Evolutionary conservation across 2,329 filamentous ascomycete genomes (phyloP), one percentile per base, ranked within the genome.

Genomic region (Pyrenophora teres): DNA sequence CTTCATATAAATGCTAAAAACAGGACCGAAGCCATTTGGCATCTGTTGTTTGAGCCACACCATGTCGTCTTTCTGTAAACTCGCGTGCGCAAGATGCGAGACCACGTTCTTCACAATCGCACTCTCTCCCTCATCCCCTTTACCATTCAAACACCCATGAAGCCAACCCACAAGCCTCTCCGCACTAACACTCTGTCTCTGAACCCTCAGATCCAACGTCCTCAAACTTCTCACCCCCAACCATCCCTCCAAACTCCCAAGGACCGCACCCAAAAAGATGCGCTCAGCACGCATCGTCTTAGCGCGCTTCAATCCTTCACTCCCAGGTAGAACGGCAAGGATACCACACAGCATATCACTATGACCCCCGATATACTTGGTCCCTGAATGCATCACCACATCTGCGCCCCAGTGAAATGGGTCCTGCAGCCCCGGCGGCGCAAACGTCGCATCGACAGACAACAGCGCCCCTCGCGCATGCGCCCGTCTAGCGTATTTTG

Each of bases 281-380:
- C 94, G 80, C 69, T 99, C 93, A 1, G 73, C 69, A 40, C 80
- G 76, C 65, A 97, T 76, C 18, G 75, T 77, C 78, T 43, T 80
- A 64, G 67, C 68, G 38, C 50, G 52, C 43, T 66, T 59, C 2
- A 52, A 50, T 1, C 68, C 63, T 10, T 63, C 62, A 2, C 58
- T 48, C 3, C 64, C 55, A 40, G 76, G 76, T 19, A 82, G 78
- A 5, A 92, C 83, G 0, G 85, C 84, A 23, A 99, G 77, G 15
- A 95, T 87, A 18, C 94, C 94, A 69, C 90, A 95, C 5, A 97
- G 83, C 81, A 97, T 82, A 75, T 99, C 94, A 60, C 88, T 93
- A 76, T 99, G 94, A 0, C 94, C 94, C 16, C 94, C 94, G 61
- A 99, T 85, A 75, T 97, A 99, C 80, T 97, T 99, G 15, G 92